These are phyloP conservation scores for Aspergillus novofumigatus DNA, from an alignment of 2,329 filamentous ascomycete genomes.

Conservation along the genomic window DNA sequence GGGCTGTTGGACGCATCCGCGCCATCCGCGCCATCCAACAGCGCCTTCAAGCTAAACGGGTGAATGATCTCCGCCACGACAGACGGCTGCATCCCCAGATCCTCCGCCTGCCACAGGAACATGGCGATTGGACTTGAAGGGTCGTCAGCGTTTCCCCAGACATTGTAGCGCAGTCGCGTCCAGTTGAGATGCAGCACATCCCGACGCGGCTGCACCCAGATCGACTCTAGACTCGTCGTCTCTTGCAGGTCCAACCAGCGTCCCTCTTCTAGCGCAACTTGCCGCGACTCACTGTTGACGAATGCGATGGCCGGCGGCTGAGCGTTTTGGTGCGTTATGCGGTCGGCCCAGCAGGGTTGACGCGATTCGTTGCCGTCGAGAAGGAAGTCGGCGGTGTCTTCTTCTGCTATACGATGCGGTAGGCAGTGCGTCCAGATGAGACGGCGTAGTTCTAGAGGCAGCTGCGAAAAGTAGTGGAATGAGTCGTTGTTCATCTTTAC, in stretches of 20 bases:
- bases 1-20: too few species aligned
- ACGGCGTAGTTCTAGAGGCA: conserved; percentile 6
- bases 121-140: too few species aligned
- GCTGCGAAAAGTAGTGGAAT: conserved; percentile 1
- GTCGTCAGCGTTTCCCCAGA: too few species aligned
- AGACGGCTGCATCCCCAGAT: too few species aligned
- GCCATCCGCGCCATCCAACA: too few species aligned
- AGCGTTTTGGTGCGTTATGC: not conserved
- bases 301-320: not conserved
- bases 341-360: conserved; percentile 1
- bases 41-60: too few species aligned
- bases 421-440: conserved; percentile 8
- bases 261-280: not conserved
- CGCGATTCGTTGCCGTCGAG: not conserved
- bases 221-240: not conserved
- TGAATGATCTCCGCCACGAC: too few species aligned
- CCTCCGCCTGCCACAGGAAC: too few species aligned
- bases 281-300: not conserved
- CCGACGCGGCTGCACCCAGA: not conserved
- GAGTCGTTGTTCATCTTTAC: too few species aligned
- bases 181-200: conserved; percentile 2
- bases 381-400: not conserved
- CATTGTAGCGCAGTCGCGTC: not conserved
- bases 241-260: not conserved
- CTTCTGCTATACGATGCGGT: conserved; percentile 5